Conservation (phyloP, 306 rosid species). For the Prunus dulcis region DNA sequence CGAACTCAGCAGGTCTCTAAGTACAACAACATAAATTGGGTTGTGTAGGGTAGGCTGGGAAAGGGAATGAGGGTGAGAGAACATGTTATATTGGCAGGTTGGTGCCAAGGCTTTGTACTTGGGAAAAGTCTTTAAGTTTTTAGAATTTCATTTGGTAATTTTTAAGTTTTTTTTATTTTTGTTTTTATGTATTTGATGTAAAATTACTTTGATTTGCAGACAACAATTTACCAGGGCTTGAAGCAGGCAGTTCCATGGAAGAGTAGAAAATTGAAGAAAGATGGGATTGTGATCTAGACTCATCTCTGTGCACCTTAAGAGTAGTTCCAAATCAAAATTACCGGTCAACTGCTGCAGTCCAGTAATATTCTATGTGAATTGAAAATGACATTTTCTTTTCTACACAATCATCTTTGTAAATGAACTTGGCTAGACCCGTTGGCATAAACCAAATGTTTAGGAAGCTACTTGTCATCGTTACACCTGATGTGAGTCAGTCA, state of each 20-base stretch:
- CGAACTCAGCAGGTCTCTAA: background rate
- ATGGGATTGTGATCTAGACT: constrained; percentile 16
- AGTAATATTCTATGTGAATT: background rate
- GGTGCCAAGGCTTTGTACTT: background rate
- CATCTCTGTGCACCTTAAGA: background rate
- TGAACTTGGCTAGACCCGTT: too few species aligned
- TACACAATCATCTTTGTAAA: background rate
- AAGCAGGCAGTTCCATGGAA: constrained; percentile 75
- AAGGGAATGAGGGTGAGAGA: background rate
- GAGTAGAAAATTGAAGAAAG: constrained; percentile 48
- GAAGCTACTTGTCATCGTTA: too few species aligned
- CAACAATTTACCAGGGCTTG: constrained; percentile 48
- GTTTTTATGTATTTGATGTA: background rate
- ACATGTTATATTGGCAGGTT: background rate
- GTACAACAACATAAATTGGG: background rate
- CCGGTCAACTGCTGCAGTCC: constrained; percentile 6
- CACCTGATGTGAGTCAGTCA: too few species aligned
- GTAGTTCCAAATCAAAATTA: constrained; percentile 20
- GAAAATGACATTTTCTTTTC: background rate
- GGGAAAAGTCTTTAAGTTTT: background rate
- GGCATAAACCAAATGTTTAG: too few species aligned
- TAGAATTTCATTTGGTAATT: background rate
- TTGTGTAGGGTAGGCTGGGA: constrained; percentile 1
- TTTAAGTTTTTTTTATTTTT: background rate
- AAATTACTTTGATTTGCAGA: constrained; percentile 30